Evolutionary conservation across 2,329 filamentous ascomycete genomes (phyloP), one percentile per base, ranked within the genome.

Genomic region (Fusarium ramigenum): DNA sequence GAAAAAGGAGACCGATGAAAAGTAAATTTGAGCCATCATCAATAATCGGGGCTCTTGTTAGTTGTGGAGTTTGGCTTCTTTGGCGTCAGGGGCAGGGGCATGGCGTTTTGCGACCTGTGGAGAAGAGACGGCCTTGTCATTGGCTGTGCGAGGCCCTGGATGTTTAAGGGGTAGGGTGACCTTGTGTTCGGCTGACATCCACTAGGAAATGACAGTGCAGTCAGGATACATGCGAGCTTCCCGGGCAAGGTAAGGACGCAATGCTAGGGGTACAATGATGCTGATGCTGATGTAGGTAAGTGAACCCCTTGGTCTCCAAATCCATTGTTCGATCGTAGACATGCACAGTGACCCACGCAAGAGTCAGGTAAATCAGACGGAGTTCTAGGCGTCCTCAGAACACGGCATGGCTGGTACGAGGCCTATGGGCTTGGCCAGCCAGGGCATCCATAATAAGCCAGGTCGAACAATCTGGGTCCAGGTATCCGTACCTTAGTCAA

Each of bases 61-160:
- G 58, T 36, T 62, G 65, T 70, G 60, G 74, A 71, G 62, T 71
- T 54, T 68, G 53, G 52, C 52, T 56, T 63, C 42, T 68, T 43
- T 60, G 74, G 72, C 60, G 63, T 74, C 63, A 77, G 74, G 75
- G 73, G 74, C 66, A 70, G 74, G 75, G 73, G 74, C 66, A 70
- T 67, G 47, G 32, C 46, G 57, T 68, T 21, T 60, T 60, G 72
- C 72, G 34, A 49, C 63, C 36, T 71, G 60, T 67, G 62, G 70
- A 75, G 75, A 69, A 49, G 44, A 56, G 58, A 36, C 49, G 49
- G 36, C 71, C 42, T 49, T 54, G 62, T 58, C 25, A 42, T 59
- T 59, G 72, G 40, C 65, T 42, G 61, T 21, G 50, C 43, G 46
- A 52, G 46, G 64, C 42, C 52, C 46, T 52, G 30, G 21, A 50